Evolutionary conservation across 1,284 basidiomycete genomes (phyloP), one percentile per base, ranked within the genome.

Genomic region (Trichosporon coremiiforme): DNA sequence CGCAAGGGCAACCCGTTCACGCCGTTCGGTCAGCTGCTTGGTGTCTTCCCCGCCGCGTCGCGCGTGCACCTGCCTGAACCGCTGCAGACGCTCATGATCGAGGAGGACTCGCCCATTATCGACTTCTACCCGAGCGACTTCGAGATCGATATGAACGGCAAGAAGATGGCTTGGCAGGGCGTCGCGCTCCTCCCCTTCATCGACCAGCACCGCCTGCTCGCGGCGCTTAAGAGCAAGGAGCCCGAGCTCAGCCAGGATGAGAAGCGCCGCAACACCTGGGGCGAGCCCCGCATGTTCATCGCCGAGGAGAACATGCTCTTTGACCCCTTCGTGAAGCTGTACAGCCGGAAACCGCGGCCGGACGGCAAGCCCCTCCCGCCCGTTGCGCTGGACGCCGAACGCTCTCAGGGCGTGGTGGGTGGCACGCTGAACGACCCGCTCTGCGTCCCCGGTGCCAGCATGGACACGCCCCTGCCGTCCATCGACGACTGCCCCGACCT

Each of bases 101-200:
- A 92, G 2, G 87, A 90, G 65, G 89, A 91, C 53, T 98, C 95
- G 0, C 93, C 94, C 2, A 98, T 98, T 80, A 89, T 94, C 74
- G 97, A 99, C 80, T 99, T 98, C 85, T 98, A 98, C 83, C 97
- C 97, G 0, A 79, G 87, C 5, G 89, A 91, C 20, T 99, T 99
- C 82, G 89, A 95, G 76, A 91, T 99, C 78, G 97, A 99, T 83
- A 99, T 99, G 97, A 99, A 99, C 80, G 97, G 97, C 73, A 99
- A 99, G 85, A 94, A 93, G 85, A 98, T 99, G 95, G 88, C 92
- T 1, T 99, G 97, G 97, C 97, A 99, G 84, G 97, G 97, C 69
- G 94, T 99, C 63, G 95, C 95, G 0, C 86, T 99, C 2, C 85
- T 99, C 25, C 95, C 97, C 0, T 99, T 99, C 85, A 99, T 99